Conservation (phyloP, 2,329 filamentous ascomycete genomes). For the Tympanopsis confertula region DNA sequence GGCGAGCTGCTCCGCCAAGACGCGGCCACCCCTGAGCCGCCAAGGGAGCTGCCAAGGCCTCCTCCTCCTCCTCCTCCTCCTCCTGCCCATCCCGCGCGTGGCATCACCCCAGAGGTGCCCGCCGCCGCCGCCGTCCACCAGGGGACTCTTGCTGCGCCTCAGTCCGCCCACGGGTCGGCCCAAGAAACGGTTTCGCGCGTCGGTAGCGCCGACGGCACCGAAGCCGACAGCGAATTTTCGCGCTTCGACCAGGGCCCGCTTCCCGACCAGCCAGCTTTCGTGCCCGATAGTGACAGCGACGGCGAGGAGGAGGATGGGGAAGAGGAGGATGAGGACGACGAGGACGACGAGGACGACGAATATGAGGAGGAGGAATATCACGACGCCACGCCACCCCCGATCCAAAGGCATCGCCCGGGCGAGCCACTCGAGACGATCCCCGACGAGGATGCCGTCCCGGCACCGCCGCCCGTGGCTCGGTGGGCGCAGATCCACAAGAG, state of each 20-base stretch:
- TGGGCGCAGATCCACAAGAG: slow-evolving; percentile 97
- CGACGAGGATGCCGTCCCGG: slow-evolving; percentile 11
- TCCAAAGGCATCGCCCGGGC: slow-evolving; percentile 27
- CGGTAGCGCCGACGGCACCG: slow-evolving; percentile 43
- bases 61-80: slow-evolving; percentile 9
- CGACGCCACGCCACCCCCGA: slow-evolving; percentile 38
- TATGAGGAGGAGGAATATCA: slow-evolving; percentile 9
- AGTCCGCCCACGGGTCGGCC: slow-evolving; percentile 29
- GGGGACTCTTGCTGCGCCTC: slow-evolving; percentile 14
- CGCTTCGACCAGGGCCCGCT: slow-evolving; percentile 84
- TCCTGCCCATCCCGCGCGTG: slow-evolving; percentile 3
- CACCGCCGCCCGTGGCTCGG: slow-evolving; percentile 50
- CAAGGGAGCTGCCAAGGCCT: slow-evolving; percentile 3
- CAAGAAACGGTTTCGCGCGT: slow-evolving; percentile 43
- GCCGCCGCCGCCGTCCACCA: slow-evolving; percentile 11
- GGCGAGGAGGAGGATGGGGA: slow-evolving; percentile 3
- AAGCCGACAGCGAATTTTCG: slow-evolving; percentile 48
- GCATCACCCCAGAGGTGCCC: slow-evolving; percentile 9
- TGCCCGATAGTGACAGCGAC: slow-evolving; percentile 29
- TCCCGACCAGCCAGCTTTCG: slow-evolving; percentile 73
- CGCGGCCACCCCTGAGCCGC: slow-evolving; percentile 8
- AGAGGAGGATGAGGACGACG: slow-evolving; percentile 20
- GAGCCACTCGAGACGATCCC: slow-evolving; percentile 16
- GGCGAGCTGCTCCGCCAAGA: slow-evolving; percentile 36
- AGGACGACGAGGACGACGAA: slow-evolving; percentile 8